Evolutionary conservation across 805 yeast species (phyloP), one percentile per base, ranked within the genome.

Genomic region (Teunomyces stri): DNA sequence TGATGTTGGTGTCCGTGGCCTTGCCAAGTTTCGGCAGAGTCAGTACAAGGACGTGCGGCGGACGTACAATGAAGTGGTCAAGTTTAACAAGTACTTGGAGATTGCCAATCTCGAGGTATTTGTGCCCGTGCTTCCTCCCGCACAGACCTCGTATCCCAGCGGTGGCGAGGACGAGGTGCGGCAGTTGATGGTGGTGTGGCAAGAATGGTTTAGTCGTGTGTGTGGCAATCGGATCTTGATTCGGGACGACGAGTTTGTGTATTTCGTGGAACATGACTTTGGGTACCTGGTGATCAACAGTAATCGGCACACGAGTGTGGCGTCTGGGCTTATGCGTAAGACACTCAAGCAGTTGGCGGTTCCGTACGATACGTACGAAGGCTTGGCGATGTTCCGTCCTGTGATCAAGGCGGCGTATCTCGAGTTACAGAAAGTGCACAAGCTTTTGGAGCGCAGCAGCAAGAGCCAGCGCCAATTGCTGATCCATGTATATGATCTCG

Each of bases 311-410:
- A 66, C 79, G 2, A 76, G 80, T 1, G 78, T 80, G 42, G 96
- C 97, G 0, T 82, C 95, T 12, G 99, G 98, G 0, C 64, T 94
- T 21, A 82, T 84, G 52, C 80, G 99, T 44, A 88, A 87, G 64
- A 90, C 98, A 1, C 75, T 94, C 59, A 94, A 94, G 64, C 99
- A 94, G 63, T 76, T 91, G 39, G 85, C 87, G 36, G 88, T 96
- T 1, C 99, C 99, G 0, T 89, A 85, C 58, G 99, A 92, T 66
- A 92, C 89, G 35, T 84, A 82, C 41, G 76, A 79, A 21, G 94
- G 85, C 51, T 75, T 94, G 51, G 90, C 94, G 0, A 86, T 81
- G 43, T 89, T 91, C 64, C 73, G 99, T 52, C 99, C 99, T 1
- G 61, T 85, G 62, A 85, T 91, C 33, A 94, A 94, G 66, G 76